phyloP scores from a whole-genome alignment of 2,329 filamentous ascomycete species.

The Incumbomyces lentus region DNA sequence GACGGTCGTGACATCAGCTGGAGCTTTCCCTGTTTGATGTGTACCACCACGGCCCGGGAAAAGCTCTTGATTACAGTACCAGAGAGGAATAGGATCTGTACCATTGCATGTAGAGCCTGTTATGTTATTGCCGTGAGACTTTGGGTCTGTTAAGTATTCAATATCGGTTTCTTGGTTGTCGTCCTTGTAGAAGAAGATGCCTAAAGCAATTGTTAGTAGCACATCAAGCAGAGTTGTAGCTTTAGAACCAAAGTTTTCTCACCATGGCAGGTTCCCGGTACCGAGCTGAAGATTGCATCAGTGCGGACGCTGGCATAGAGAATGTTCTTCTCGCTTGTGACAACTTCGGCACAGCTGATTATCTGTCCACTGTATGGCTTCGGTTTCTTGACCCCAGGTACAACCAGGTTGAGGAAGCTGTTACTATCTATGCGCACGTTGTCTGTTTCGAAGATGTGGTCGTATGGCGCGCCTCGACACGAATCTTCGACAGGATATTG shows the following conservation, averaged over 20 bases:
- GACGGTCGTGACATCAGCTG: constrained; percentile 11
- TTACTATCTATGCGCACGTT: constrained; percentile 13
- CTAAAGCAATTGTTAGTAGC: constrained; percentile 7
- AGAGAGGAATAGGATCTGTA: constrained; percentile 11
- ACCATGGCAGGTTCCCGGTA: constrained; percentile 19
- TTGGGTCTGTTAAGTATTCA: constrained; percentile 18
- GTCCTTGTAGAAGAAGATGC: constrained; percentile 17
- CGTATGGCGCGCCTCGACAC: constrained; percentile 9
- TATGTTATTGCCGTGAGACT: constrained; percentile 14
- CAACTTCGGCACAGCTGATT: constrained; percentile 15
- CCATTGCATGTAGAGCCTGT: neutral
- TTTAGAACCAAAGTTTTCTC: neutral
- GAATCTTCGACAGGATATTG: constrained; percentile 11
- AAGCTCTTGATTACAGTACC: constrained; percentile 17
- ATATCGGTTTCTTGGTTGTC: constrained; percentile 19
- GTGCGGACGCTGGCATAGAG: constrained; percentile 19
- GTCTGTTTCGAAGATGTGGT: constrained; percentile 11
- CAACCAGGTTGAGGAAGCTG: constrained; percentile 13
- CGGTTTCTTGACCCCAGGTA: constrained; percentile 15
- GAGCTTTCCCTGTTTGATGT: constrained; percentile 10
- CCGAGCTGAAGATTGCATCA: constrained; percentile 15
- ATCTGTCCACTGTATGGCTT: constrained; percentile 4
- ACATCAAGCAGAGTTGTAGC: neutral
- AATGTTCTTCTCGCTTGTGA: constrained; percentile 15
- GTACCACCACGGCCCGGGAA: constrained; percentile 10